These are phyloP conservation scores for Podospora pseudoanserina DNA, from an alignment of 495 filamentous ascomycete species.

Conservation along the genomic window DNA sequence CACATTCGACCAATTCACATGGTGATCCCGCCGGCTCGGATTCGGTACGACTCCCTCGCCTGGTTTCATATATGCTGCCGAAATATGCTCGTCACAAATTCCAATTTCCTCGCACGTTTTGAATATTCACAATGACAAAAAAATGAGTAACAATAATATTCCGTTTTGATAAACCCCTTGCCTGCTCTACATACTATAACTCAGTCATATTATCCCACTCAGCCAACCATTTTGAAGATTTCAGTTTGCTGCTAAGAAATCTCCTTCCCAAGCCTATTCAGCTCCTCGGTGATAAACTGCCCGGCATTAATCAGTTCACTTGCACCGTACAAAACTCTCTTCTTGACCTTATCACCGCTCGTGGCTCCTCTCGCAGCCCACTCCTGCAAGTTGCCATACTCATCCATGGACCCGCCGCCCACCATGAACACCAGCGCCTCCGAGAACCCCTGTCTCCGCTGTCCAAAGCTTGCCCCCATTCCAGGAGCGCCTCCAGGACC, in stretches of 20 bases:
- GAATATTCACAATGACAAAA: not conserved
- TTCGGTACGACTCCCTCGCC: not conserved
- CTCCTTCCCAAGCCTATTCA: slow-evolving; percentile 68
- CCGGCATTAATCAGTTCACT: slow-evolving; percentile 89
- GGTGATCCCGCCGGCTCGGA: not conserved
- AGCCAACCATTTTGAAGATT: not conserved
- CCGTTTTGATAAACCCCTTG: not conserved
- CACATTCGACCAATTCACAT: not conserved
- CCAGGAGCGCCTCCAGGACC: slow-evolving; percentile 51
- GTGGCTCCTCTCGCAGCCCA: slow-evolving; percentile 76
- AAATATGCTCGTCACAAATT: slow-evolving; percentile 1
- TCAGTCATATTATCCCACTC: not conserved
- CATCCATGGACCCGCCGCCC: slow-evolving; percentile 96
- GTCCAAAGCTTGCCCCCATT: slow-evolving; percentile 84
- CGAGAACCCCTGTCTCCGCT: slow-evolving; percentile 86
- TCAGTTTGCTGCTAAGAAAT: slow-evolving; percentile 28
- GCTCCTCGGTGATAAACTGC: slow-evolving; percentile 77
- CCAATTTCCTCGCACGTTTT: not conserved
- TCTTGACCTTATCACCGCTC: slow-evolving; percentile 49
- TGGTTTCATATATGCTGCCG: not conserved
- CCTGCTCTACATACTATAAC: not conserved
- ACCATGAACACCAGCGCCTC: slow-evolving; percentile 97
- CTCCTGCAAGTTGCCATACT: slow-evolving; percentile 96
- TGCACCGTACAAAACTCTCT: slow-evolving; percentile 90
- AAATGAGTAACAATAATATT: not conserved